Evolutionary conservation across 2,329 filamentous ascomycete genomes (phyloP).

Genomic region (Biscogniauxia marginata): DNA sequence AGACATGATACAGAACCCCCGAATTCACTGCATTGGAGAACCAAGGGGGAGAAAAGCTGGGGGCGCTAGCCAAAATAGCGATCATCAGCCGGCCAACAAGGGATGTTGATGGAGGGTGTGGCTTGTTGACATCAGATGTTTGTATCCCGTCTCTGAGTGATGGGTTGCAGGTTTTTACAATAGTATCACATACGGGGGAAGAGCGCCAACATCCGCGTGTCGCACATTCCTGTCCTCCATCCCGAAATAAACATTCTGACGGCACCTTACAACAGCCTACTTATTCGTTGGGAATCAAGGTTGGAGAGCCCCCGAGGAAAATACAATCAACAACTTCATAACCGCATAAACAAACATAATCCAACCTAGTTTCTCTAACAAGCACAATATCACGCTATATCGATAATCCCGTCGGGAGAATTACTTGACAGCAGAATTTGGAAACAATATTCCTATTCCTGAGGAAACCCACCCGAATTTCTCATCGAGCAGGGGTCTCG

Average conservation of each 20-base stretch:
- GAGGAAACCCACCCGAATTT: neutral
- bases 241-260: neutral
- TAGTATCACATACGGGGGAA: no score
- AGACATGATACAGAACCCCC: neutral
- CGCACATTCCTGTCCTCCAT: neutral
- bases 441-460: neutral
- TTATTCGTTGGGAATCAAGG: neutral
- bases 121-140: neutral
- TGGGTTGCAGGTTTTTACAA: neutral
- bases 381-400: neutral
- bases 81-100: neutral
- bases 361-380: neutral
- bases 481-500: neutral
- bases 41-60: neutral
- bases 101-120: neutral
- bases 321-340: neutral
- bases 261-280: neutral
- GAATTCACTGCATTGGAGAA: neutral
- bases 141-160: neutral
- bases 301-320: neutral
- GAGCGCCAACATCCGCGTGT: neutral
- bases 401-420: no score
- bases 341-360: neutral
- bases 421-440: no score
- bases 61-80: neutral